Percentiles rank a stretch among this genome's conserved stretches.
Conservation (phyloP, 2,329 filamentous ascomycete species). For the Macrophomina phaseolina region DNA sequence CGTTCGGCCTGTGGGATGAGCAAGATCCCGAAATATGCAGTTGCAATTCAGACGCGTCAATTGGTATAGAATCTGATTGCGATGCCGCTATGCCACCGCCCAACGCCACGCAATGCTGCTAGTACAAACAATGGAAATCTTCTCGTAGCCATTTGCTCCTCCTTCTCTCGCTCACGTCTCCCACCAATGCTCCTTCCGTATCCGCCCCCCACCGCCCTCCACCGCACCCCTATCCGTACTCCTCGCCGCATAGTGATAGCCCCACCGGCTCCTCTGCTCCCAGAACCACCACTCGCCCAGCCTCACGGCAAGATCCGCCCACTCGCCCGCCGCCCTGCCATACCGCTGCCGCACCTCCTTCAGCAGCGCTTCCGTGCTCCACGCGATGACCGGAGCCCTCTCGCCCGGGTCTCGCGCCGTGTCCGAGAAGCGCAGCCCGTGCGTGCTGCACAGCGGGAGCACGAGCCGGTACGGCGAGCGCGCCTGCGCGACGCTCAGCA, state of each 20-base stretch:
- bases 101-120: too few species aligned
- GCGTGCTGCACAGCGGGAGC: slow-evolving; percentile 35
- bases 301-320: slow-evolving; percentile 45
- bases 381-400: slow-evolving; percentile 30
- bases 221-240: slow-evolving; percentile 33
- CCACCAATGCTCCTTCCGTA: slow-evolving; percentile 37
- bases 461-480: slow-evolving; percentile 34
- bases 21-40: too few species aligned
- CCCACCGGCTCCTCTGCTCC: slow-evolving; percentile 39
- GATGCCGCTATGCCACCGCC: too few species aligned
- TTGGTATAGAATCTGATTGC: too few species aligned
- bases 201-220: slow-evolving; percentile 33
- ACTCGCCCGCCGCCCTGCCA: slow-evolving; percentile 43
- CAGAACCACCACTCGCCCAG: slow-evolving; percentile 48
- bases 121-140: too few species aligned
- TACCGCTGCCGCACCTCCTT: slow-evolving; percentile 35
- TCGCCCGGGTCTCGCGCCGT: slow-evolving; percentile 40
- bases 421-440: slow-evolving; percentile 44
- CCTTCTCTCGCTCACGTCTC: slow-evolving; percentile 28
- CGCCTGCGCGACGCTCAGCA: slow-evolving; percentile 34
- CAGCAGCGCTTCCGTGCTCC: slow-evolving; percentile 38
- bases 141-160: not conserved
- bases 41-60: too few species aligned
- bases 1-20: too few species aligned
- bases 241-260: slow-evolving; percentile 32